Conservation (phyloP, 1,284 basidiomycete genomes). For the Lentinula novae-zelandiae region DNA sequence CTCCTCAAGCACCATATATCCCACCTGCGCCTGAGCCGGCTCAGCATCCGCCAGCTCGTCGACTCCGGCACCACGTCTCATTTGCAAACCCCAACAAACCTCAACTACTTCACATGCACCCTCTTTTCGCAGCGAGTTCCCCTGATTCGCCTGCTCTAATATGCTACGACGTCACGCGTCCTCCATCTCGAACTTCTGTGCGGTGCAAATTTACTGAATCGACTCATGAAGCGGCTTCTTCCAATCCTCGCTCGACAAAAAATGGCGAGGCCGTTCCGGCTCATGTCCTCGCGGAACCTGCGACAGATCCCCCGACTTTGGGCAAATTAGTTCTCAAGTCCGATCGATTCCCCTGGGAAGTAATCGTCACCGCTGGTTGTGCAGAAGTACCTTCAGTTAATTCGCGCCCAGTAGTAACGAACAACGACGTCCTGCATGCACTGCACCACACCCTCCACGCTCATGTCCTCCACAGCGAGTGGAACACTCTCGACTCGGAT, state of each 20-base stretch:
- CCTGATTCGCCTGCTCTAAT: conserved; percentile 56
- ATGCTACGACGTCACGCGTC: conserved; percentile 54
- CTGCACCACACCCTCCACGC: conserved; percentile 51
- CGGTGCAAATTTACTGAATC: conserved; percentile 29
- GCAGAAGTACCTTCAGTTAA: conserved; percentile 19
- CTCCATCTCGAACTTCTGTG: conserved; percentile 38
- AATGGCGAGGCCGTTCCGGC: conserved; percentile 52
- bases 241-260: conserved; percentile 53
- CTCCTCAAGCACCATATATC: not conserved
- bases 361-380: conserved; percentile 33
- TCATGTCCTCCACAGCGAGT: conserved; percentile 58
- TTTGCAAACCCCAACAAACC: conserved; percentile 33
- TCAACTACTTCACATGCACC: conserved; percentile 51
- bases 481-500: conserved; percentile 33
- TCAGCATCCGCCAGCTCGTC: not conserved
- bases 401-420: conserved; percentile 40
- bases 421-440: conserved; percentile 59
- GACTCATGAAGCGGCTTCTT: conserved; percentile 26
- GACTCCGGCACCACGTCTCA: conserved; percentile 34
- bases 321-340: conserved; percentile 51
- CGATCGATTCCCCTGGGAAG: conserved; percentile 58
- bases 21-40: not conserved
- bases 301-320: conserved; percentile 54
- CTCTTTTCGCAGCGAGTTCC: conserved; percentile 52
- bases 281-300: conserved; percentile 56